Conservation (phyloP, 2,329 filamentous ascomycete species). For the Trichoderma hamatum region DNA sequence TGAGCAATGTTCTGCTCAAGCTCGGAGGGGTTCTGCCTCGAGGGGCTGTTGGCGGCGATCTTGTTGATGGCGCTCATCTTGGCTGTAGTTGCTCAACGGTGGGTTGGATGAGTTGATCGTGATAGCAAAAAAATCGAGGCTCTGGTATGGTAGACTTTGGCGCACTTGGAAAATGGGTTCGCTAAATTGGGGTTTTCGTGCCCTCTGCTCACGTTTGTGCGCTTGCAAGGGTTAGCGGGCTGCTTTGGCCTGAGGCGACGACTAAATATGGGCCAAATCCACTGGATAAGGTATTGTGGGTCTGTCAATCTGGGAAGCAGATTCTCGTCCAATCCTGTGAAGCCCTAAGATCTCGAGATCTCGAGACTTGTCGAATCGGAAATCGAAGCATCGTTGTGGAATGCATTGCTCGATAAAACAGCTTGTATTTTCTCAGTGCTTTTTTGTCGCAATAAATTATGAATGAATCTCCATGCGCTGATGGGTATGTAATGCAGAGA, state of each 20-base stretch:
- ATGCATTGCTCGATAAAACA: neutral
- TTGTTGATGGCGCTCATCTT: slow-evolving; percentile 81
- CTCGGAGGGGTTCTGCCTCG: slow-evolving; percentile 94
- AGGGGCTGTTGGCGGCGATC: slow-evolving; percentile 97
- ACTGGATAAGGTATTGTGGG: neutral
- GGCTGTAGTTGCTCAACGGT: slow-evolving; percentile 48
- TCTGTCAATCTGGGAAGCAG: neutral
- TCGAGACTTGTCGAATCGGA: neutral
- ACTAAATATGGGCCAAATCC: neutral
- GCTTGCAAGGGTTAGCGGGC: slow-evolving; percentile 20
- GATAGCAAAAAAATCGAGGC: slow-evolving; percentile 28
- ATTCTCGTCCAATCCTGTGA: slow-evolving; percentile 2
- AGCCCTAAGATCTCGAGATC: neutral
- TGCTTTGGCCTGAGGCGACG: slow-evolving; percentile 1
- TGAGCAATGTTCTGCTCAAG: slow-evolving; percentile 95
- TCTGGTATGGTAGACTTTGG: slow-evolving; percentile 14
- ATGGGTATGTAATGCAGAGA: neutral
- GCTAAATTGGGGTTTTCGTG: slow-evolving; percentile 50
- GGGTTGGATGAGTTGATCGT: slow-evolving; percentile 36
- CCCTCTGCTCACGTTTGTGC: slow-evolving; percentile 35
- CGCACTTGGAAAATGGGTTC: slow-evolving; percentile 31
- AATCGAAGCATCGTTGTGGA: neutral
- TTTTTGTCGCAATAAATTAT: neutral
- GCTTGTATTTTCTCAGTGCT: neutral
- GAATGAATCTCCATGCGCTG: neutral